A percentile compares a stretch with the other conserved stretches of the same genome.
These are phyloP conservation scores for Trypanosoma avium DNA, from an alignment of 208 protist genomes.

Conservation along the genomic window DNA sequence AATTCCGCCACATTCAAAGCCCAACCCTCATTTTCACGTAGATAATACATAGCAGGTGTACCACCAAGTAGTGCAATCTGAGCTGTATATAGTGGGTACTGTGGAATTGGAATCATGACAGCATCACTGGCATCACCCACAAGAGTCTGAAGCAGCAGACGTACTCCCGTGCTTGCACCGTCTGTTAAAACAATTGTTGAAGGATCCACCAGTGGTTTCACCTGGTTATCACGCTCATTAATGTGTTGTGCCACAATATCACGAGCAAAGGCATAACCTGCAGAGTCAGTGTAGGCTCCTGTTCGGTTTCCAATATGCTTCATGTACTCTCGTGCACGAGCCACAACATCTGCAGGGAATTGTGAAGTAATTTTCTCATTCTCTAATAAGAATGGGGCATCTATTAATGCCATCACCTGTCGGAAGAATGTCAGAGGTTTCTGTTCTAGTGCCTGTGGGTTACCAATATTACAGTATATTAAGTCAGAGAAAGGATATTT, in stretches of 20 bases:
- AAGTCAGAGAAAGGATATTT: conserved; percentile 82
- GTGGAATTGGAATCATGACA: conserved; percentile 98
- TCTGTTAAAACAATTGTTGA: conserved; percentile 95
- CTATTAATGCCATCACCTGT: conserved; percentile 89
- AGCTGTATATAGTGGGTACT: conserved; percentile 99
- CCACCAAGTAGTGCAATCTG: conserved; percentile 95
- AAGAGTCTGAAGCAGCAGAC: conserved; percentile 84
- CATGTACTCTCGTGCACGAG: conserved; percentile 82
- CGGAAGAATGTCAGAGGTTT: conserved; percentile 96
- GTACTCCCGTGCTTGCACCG: conserved; percentile 95
- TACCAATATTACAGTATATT: conserved; percentile 99
- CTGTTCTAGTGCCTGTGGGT: conserved; percentile 97
- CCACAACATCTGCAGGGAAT: conserved; percentile 91
- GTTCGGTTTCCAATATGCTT: conserved; percentile 49
- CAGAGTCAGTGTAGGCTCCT: conserved; percentile 97
- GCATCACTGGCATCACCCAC: conserved; percentile 68
- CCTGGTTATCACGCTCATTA: conserved; percentile 87
- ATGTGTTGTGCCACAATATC: conserved; percentile 95
- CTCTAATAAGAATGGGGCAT: conserved; percentile 72
- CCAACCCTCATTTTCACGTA: conserved; percentile 95
- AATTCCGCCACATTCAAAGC: conserved; percentile 72
- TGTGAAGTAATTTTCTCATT: conserved; percentile 35
- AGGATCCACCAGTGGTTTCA: conserved; percentile 30
- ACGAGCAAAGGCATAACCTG: conserved; percentile 88
- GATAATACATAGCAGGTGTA: conserved; percentile 91